These are phyloP conservation scores for Blastobotrys terrestris DNA, from an alignment of 805 yeast genomes.

Conservation along the genomic window DNA sequence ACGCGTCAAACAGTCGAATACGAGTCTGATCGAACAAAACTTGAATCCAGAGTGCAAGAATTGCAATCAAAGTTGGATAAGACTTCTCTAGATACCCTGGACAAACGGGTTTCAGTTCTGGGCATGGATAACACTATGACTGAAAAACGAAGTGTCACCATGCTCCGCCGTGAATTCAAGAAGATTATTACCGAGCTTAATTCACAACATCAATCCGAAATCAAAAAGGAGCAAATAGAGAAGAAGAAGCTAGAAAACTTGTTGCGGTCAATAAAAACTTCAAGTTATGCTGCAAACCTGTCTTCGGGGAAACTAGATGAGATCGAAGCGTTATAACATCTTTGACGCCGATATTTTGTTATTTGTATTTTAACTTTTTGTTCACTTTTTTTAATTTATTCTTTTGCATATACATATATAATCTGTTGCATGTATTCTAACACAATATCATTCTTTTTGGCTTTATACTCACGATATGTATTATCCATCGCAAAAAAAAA, in stretches of 20 bases:
- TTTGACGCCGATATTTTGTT: neutral
- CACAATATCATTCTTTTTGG: neutral
- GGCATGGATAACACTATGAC: neutral
- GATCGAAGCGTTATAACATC: neutral
- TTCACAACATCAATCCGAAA: slow-evolving; percentile 23
- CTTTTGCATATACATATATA: neutral
- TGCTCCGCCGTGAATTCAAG: slow-evolving; percentile 32
- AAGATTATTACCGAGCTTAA: slow-evolving; percentile 27
- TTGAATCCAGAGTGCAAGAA: slow-evolving; percentile 24
- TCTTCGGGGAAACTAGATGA: slow-evolving; percentile 18
- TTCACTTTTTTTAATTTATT: neutral
- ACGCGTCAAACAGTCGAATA: slow-evolving; percentile 33
- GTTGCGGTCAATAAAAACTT: slow-evolving; percentile 21
- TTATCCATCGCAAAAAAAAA: no score
- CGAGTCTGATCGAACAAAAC: slow-evolving; percentile 27
- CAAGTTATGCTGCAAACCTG: slow-evolving; percentile 20
- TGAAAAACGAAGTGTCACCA: slow-evolving; percentile 22
- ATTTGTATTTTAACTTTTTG: neutral
- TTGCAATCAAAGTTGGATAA: slow-evolving; percentile 20
- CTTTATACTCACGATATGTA: neutral
- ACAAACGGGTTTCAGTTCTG: slow-evolving; percentile 15
- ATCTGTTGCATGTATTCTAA: neutral
- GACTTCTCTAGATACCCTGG: slow-evolving; percentile 12
- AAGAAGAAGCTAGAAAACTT: slow-evolving; percentile 20
- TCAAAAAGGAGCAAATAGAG: slow-evolving; percentile 24